Base-by-base conservation (phyloP, 768 basidiomycete genomes). In the Suillus luteus region DNA sequence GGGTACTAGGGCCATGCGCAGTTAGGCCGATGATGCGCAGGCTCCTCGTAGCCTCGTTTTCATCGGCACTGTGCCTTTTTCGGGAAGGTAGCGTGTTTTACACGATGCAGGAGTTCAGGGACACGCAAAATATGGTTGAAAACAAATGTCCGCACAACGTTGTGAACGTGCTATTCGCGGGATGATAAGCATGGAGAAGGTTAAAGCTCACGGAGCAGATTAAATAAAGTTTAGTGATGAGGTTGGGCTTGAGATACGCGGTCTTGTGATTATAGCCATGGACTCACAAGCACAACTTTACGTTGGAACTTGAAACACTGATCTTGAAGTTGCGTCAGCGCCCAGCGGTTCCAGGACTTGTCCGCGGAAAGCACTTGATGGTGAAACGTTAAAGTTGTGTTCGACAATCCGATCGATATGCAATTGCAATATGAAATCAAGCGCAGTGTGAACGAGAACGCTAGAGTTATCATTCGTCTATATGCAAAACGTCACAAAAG, bases 381-480 rank as follows among this genome's bases (percentile, higher is more conserved):
- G 15, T 15, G 24, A 17, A 17, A 22, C n/a, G 8, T 33, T 35
- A 8, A 35, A 35, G 33, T 35, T 35, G 33, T 35, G 33, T 35
- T 31, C 3, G 31, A 31, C 31, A 1, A 31, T 31, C 27, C 31
- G 8, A 35, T 35, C 27, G 27, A 27, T 27, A 27, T 58, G 38
- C 24, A 58, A 41, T 58, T 31, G 24, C 57, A 35, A 33, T 35
- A 35, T 54, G 10, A 54, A 54, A 54, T 54, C 40, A 40, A 57
- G 22, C 1, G 27, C 24, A 40, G 38, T 19, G 22, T 40, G 40
- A 58, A 58, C 27, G 57, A 58, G 10, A 58, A 41, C 57, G 46
- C 48, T 49, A 14, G 0, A n/a, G 33, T 67, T 67, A 67, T 74
- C 75, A 75, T 72, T 72, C 49, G 4, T 68, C 63, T 68, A 65